These are phyloP conservation scores for Usnea hakonensis DNA, from an alignment of 495 filamentous ascomycete genomes.

Conservation along the genomic window DNA sequence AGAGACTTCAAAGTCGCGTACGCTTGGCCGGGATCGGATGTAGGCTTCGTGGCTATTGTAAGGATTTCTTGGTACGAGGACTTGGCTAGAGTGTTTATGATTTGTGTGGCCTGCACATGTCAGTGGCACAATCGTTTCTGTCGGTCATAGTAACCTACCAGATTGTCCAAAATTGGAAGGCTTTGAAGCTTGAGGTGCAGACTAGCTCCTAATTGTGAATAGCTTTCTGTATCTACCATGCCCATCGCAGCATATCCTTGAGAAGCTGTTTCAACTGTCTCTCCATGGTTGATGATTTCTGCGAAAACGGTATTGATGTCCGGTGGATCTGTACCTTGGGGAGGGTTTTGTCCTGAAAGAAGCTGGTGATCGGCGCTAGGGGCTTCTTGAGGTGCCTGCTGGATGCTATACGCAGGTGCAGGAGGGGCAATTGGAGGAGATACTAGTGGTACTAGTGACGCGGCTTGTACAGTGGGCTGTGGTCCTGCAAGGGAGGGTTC, in stretches of 20 bases:
- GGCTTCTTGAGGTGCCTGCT: background rate
- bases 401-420: background rate
- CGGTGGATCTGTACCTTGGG: constrained; percentile 19
- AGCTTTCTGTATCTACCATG: constrained; percentile 32
- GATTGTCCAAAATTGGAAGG: constrained; percentile 63
- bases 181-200: constrained; percentile 58
- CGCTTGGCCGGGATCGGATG: constrained; percentile 71
- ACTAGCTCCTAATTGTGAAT: constrained; percentile 45
- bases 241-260: constrained; percentile 25
- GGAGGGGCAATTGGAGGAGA: background rate
- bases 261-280: constrained; percentile 38
- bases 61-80: constrained; percentile 66
- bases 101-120: constrained; percentile 55
- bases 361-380: background rate
- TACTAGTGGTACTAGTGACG: background rate
- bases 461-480: background rate
- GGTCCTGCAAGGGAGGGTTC: background rate
- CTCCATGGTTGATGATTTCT: constrained; percentile 43
- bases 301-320: constrained; percentile 37
- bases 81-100: constrained; percentile 60
- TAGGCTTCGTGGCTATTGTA: constrained; percentile 59
- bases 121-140: constrained; percentile 14
- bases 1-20: constrained; percentile 71
- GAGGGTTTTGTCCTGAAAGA: constrained; percentile 10
- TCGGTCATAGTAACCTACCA: constrained; percentile 40